These are phyloP conservation scores for Marasmius sp. DNA, from an alignment of 1,284 basidiomycete species.

Conservation along the genomic window DNA sequence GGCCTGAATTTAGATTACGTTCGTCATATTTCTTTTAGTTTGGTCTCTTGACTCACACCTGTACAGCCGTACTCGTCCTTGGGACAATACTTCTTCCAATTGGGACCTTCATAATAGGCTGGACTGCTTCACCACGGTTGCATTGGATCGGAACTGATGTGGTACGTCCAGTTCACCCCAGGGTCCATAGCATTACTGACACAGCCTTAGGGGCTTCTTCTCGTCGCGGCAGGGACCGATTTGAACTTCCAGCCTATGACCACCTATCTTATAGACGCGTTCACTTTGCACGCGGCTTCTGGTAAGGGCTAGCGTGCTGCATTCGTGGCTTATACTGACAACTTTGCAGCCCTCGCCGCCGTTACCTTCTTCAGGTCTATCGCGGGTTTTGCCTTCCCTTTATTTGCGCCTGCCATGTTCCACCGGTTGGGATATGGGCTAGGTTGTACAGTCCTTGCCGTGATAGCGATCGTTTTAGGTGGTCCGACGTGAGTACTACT, in stretches of 20 bases:
- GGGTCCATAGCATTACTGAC: background rate
- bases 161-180: background rate
- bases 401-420: constrained; percentile 44
- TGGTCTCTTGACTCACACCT: background rate
- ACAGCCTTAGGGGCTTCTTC: background rate
- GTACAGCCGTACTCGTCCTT: background rate
- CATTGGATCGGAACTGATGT: constrained; percentile 4
- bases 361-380: constrained; percentile 38
- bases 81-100: background rate
- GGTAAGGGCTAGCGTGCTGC: constrained; percentile 7
- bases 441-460: constrained; percentile 39
- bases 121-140: background rate
- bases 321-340: too few relatives aligned
- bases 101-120: background rate
- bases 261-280: constrained; percentile 1
- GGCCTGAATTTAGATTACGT: constrained; percentile 10
- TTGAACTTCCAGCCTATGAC: background rate
- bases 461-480: constrained; percentile 37
- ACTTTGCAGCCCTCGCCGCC: constrained; percentile 29
- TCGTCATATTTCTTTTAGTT: constrained; percentile 8
- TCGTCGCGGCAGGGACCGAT: background rate
- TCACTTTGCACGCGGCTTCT: constrained; percentile 6
- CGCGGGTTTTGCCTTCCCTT: constrained; percentile 42
- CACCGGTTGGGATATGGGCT: constrained; percentile 39
- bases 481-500: constrained; percentile 32